phyloP scores from a whole-genome alignment of 2,329 filamentous ascomycete species.

The Colletotrichum musae region DNA sequence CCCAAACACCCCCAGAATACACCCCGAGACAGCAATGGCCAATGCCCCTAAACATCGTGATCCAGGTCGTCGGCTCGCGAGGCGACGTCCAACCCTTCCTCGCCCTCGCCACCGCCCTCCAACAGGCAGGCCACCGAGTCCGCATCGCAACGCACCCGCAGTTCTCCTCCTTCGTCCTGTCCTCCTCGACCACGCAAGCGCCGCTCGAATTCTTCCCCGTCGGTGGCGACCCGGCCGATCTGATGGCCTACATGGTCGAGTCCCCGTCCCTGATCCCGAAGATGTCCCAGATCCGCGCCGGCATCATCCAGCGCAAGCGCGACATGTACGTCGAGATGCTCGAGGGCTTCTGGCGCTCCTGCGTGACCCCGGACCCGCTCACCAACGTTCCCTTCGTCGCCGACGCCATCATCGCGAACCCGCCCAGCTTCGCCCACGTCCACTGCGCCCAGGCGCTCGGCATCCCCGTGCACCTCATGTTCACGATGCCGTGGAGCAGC shows the following conservation, averaged over 20 bases:
- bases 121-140: conserved; percentile 63
- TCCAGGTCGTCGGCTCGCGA: conserved; percentile 66
- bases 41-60: conserved; percentile 63
- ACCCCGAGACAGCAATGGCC: conserved; percentile 11
- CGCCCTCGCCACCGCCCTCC: conserved; percentile 64
- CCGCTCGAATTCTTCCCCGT: conserved; percentile 68
- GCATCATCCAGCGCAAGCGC: conserved; percentile 46
- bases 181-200: background rate
- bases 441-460: conserved; percentile 62
- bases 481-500: conserved; percentile 81
- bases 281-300: conserved; percentile 45
- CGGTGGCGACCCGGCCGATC: conserved; percentile 64
- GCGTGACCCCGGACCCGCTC: conserved; percentile 39
- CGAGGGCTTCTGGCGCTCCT: conserved; percentile 45
- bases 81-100: conserved; percentile 73
- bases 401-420: conserved; percentile 66
- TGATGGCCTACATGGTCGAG: conserved; percentile 52
- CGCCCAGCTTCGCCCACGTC: conserved; percentile 63
- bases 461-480: conserved; percentile 63
- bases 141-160: conserved; percentile 65
- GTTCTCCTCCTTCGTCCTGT: conserved; percentile 63
- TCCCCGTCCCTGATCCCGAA: conserved; percentile 47
- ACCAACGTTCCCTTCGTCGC: conserved; percentile 59
- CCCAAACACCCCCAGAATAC: conserved; percentile 25
- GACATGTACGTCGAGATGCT: conserved; percentile 45